Evolutionary conservation across 2,329 filamentous ascomycete genomes (phyloP), one percentile per base, ranked within the genome.

Genomic region (Aureobasidium sp.): DNA sequence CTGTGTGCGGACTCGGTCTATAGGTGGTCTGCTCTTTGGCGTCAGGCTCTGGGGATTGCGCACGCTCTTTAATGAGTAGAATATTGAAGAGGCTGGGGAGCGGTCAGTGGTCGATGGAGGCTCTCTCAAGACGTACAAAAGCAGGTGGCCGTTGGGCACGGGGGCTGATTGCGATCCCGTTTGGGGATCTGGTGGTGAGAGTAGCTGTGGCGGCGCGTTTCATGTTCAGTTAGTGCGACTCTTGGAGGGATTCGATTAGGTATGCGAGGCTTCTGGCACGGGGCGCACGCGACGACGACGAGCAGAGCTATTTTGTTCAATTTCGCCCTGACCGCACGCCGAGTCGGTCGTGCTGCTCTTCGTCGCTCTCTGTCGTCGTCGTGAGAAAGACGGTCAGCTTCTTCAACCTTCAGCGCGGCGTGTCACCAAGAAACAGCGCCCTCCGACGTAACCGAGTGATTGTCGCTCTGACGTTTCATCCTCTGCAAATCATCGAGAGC

Each of bases 381-480:
- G 11, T 31, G 14, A 17, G 20, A 36, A 52, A 52, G 34, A 25
- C 31, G 49, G 17, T 27, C 55, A 47, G 42, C 20, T 25, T 48
- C 42, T 20, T 8, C 27, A 6, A 22, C 22, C 5, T 37, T 41
- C 25, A 37, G 36, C 12, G 22, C 25, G 15, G 20, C 51, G 51
- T 55, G 51, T 29, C 51, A 55, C 12, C 8, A 29, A 29, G 22
- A 42, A 42, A 42, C 37, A 41, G 11, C 22, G 3, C 14, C 37
- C 37, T 58, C 55, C 55, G 55, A 27, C 53, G 14, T 58, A 48
- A 47, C 55, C 55, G 53, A 57, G 55, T 58, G 55, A 58, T 58
- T 48, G 42, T 37, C 55, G 55, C 55, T 57, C 39, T 58, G 55
- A 58, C 55, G 55, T 58, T 58, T 58, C 55, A 58, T 58, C 55